Evolutionary conservation across 805 yeast genomes (phyloP).

Genomic region (Wickerhamiella kurtzmanii): DNA sequence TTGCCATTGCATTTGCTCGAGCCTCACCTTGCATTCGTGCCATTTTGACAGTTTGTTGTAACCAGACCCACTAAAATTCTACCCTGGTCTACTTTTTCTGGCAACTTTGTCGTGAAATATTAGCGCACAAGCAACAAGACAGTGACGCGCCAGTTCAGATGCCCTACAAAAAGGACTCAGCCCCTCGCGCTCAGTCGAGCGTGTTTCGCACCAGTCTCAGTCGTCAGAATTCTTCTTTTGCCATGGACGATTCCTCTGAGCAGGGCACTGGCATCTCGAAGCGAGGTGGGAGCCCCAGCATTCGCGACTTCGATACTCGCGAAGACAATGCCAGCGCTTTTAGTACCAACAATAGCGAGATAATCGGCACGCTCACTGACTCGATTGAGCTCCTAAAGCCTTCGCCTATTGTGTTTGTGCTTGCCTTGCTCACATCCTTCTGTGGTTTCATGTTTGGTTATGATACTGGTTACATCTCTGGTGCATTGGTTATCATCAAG

Average conservation of each 20-base stretch:
- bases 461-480: conserved; percentile 93
- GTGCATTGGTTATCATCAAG: conserved; percentile 78
- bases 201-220: neutral
- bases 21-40: neutral
- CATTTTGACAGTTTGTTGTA: too few relatives aligned
- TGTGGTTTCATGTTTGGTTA: conserved; percentile 97
- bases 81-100: neutral
- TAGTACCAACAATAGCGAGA: neutral
- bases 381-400: conserved; percentile 23
- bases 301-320: neutral
- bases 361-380: conserved; percentile 7
- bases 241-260: neutral
- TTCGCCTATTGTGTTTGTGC: conserved; percentile 45
- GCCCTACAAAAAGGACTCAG: neutral
- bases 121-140: neutral
- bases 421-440: conserved; percentile 64
- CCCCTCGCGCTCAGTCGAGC: neutral
- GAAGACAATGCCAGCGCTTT: neutral
- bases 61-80: too few relatives aligned
- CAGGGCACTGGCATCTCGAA: neutral
- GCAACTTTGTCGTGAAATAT: too few relatives aligned
- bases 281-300: neutral
- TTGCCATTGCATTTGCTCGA: neutral
- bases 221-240: neutral
- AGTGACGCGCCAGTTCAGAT: neutral